Evolutionary conservation across 108 stramenopile species (phyloP).

Genomic region (Stephanodiscus triporus): DNA sequence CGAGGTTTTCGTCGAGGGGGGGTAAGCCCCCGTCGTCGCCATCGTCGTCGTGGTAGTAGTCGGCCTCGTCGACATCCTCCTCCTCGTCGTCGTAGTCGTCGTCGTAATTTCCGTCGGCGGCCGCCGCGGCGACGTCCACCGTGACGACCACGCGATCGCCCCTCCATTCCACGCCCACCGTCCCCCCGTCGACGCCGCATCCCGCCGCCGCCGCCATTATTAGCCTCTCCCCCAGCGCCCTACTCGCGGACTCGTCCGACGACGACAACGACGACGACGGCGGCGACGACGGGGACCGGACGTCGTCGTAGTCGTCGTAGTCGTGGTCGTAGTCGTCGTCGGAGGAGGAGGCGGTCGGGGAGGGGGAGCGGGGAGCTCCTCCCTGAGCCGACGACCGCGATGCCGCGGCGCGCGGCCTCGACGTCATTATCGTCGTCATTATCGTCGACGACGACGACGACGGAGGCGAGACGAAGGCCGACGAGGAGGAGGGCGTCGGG

Average conservation of each 20-base stretch:
- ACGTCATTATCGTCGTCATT: no score
- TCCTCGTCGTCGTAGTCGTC: constrained; percentile 28
- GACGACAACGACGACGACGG: background rate
- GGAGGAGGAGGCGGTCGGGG: background rate
- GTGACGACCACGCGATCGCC: constrained; percentile 61
- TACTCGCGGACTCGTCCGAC: background rate
- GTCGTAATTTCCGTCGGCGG: constrained; percentile 30
- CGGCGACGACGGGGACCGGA: no score
- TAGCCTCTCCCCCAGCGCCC: constrained; percentile 10
- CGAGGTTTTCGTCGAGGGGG: no score
- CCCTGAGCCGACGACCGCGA: no score
- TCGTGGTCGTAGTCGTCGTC: background rate
- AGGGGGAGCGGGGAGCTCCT: background rate
- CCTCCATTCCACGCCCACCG: constrained; percentile 67
- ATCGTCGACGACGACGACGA: no score
- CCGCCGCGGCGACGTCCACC: constrained; percentile 44
- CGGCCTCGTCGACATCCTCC: constrained; percentile 18
- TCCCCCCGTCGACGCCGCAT: constrained; percentile 34
- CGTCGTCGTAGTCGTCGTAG: background rate
- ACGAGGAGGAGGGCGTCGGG: no score
- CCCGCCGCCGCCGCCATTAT: constrained; percentile 22
- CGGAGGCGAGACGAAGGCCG: no score
- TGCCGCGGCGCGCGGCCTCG: no score
- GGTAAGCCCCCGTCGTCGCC: constrained; percentile 23
- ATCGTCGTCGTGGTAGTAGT: constrained; percentile 16